Percentiles rank a stretch among this genome's conserved stretches.
Evolutionary conservation across 2,329 filamentous ascomycete genomes (phyloP).

Genomic region (Microdochium nivale): DNA sequence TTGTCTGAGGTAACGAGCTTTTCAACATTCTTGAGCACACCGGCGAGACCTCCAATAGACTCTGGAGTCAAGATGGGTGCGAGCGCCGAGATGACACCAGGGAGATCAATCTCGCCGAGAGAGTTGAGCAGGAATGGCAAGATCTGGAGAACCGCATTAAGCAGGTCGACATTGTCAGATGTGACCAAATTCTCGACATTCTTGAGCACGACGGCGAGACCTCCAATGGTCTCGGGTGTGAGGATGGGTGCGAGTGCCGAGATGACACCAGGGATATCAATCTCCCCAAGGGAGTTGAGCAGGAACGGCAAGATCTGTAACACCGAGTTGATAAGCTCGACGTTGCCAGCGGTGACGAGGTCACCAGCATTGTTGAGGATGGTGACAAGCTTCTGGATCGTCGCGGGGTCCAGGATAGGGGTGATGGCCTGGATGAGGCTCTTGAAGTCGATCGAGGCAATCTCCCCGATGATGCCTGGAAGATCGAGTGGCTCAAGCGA

Average conservation of each 20-base stretch:
- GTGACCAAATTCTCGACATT: constrained; percentile 9
- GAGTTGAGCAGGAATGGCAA: constrained; percentile 5
- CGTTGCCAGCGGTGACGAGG: constrained; percentile 21
- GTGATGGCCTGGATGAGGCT: constrained; percentile 20
- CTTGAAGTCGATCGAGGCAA: constrained; percentile 22
- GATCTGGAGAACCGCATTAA: constrained; percentile 1
- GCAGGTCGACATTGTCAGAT: constrained; percentile 13
- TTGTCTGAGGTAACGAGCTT: background rate
- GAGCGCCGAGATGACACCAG: background rate
- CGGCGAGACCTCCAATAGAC: background rate
- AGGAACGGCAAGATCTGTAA: background rate
- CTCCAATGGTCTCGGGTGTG: constrained; percentile 5
- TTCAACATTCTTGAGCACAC: background rate
- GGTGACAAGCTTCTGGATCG: constrained; percentile 22
- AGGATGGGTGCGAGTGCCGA: background rate
- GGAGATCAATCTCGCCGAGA: constrained; percentile 11
- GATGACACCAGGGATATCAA: background rate
- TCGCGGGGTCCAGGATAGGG: constrained; percentile 18
- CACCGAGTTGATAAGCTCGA: constrained; percentile 3
- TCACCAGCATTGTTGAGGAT: constrained; percentile 26
- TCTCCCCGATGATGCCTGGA: constrained; percentile 16
- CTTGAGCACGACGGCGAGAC: constrained; percentile 5
- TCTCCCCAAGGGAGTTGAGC: background rate
- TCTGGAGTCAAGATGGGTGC: background rate
- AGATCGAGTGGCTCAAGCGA: constrained; percentile 16